A percentile compares a stretch with the other conserved stretches of the same genome.
Conservation (phyloP, 2,329 filamentous ascomycete species). For the Madurella fahalii region DNA sequence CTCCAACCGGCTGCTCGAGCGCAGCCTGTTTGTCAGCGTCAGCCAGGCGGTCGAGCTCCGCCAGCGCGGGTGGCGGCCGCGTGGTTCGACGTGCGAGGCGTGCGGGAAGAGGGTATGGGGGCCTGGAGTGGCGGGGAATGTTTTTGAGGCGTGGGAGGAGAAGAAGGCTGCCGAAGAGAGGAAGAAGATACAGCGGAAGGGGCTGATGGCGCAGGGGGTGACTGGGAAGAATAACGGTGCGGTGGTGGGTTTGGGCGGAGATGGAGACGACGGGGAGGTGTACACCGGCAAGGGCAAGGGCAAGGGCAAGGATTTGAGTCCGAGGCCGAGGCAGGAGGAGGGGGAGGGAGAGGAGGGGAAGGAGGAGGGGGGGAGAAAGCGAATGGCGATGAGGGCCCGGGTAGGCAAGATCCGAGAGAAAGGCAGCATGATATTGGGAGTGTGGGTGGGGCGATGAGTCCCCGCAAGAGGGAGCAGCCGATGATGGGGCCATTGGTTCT, state of each 20-base stretch:
- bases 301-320: slow-evolving; percentile 46
- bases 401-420: slow-evolving; percentile 34
- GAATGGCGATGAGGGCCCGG: slow-evolving; percentile 35
- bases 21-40: slow-evolving; percentile 83
- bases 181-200: slow-evolving; percentile 35
- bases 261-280: slow-evolving; percentile 15
- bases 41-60: slow-evolving; percentile 68
- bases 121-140: slow-evolving; percentile 69
- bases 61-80: slow-evolving; percentile 83
- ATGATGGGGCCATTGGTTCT: slow-evolving; percentile 61
- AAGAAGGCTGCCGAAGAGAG: slow-evolving; percentile 46
- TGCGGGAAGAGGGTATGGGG: slow-evolving; percentile 86
- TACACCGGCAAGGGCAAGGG: slow-evolving; percentile 35
- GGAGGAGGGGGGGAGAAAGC: slow-evolving; percentile 38
- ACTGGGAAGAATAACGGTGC: slow-evolving; percentile 34
- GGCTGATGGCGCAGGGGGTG: slow-evolving; percentile 30
- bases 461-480: slow-evolving; percentile 39
- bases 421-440: slow-evolving; percentile 28
- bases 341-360: slow-evolving; percentile 38
- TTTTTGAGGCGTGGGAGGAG: slow-evolving; percentile 80
- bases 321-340: slow-evolving; percentile 31
- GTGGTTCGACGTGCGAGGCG: slow-evolving; percentile 80
- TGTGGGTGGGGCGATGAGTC: slow-evolving; percentile 30
- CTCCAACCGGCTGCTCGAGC: slow-evolving; percentile 80
- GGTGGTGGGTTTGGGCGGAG: slow-evolving; percentile 29